Evolutionary conservation across 2,329 filamentous ascomycete genomes (phyloP), one percentile per base, ranked within the genome.

Genomic region (Rachicladosporium sp.): DNA sequence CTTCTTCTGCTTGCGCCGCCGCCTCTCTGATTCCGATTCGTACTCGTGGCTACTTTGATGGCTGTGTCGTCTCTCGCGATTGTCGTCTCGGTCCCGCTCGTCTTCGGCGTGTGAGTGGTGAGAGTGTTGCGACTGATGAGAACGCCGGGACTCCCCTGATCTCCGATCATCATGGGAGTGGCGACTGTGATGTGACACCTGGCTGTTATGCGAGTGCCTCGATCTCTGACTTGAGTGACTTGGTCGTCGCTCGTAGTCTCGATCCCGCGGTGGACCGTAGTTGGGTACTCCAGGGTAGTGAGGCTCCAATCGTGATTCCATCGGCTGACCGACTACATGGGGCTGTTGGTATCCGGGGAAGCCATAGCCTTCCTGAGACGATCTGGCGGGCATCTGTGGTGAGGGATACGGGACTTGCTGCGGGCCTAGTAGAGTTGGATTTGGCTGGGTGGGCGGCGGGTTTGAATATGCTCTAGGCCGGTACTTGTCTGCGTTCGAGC

Each of bases 101-200:
- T 33, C 31, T 7, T 33, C 9, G 11, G 11, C 31, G 9, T 33
- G 19, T 19, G 37, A 37, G n/a, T 33, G 21, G 8, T 29, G 27
- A 4, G 42, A 44, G 36, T 43, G 30, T 11, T 38, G 31, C 13
- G 40, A 42, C 6, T 30, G 41, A 5, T 40, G 33, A 10, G 37
- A 41, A 34, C 30, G 23, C n/a, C 23, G 11, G 38, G 37, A 23
- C 11, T 36, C 35, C 10, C 27, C 15, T n/a, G 11, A 36, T 36
- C 8, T 21, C 15, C 15, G 15, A 19, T 19, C 15, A 19, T 19
- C 15, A 19, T 19, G 15, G 15, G 33, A 35, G 9, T n/a, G 33
- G 7, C 33, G 10, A 23, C 33, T 35, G 33, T 35, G 19, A n/a
- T 11, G 13, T 10, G 33, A 35, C 2, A 35, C n/a, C n/a, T 31